Base-by-base conservation (phyloP, 257 asterid species). In the Scutellaria barbata region DNA sequence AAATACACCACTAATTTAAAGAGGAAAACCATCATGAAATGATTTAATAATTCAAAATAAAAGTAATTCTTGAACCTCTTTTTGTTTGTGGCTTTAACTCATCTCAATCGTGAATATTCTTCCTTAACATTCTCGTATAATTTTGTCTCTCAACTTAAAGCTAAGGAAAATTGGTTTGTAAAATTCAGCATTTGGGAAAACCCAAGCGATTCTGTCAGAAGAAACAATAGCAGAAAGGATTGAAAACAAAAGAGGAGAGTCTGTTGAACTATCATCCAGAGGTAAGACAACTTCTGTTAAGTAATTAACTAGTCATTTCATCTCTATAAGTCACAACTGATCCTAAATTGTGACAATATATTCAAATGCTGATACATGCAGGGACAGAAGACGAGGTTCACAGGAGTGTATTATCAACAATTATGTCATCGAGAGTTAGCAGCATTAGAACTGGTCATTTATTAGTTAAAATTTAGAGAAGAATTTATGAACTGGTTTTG, bases 151-250 rank as follows among this genome's bases (percentile, higher is more conserved):
- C 74, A 48, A 57, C 16, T 56, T 33, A 30, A 77, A 53, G 54
- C 52, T 47, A 7, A 52, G 13, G 10, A 30, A 63, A 57, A 33
- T 20, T 20, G 30, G 47, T 8, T 48, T 51, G 12, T 56, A 20
- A 43, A 22, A 54, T 81, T 83, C 88, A 92, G 98, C 96, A 74
- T 85, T 85, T 65, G 95, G 85, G 46, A 88, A 87, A 75, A 82
- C 91, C 25, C 96, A 85, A 45, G 91, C 92, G 43, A 72, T 80
- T 73, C 17, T 89, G 66, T 68, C 90, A 65, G 83, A 89, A 69
- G 88, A 85, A 69, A 76, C 78, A 45, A 52, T 77, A 30, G 88
- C 80, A 13, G 89, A 89, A 72, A 83, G 79, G 75, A 73, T 65
- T 42, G 80, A 76, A 39, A 76, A 73, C 83, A 83, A 76, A 76